Evolutionary conservation across 805 yeast genomes (phyloP).

Genomic region (Yarrowia sp.): DNA sequence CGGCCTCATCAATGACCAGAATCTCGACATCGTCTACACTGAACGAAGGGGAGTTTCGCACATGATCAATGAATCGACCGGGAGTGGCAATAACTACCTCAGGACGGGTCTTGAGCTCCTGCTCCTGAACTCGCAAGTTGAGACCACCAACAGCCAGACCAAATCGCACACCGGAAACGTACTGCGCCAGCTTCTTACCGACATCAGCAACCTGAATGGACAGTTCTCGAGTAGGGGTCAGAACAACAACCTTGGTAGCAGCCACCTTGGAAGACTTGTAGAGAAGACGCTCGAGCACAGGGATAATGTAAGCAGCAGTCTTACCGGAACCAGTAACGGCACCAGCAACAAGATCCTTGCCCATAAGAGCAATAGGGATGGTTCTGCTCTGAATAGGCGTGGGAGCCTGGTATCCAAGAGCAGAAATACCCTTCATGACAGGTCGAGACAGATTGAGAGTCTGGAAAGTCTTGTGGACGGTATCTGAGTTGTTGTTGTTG

Average conservation of each 20-base stretch:
- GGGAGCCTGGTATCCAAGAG: conserved; percentile 81
- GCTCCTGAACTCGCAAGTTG: conserved; percentile 92
- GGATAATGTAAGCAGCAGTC: conserved; percentile 97
- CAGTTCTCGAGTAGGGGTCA: conserved; percentile 96
- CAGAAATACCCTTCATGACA: conserved; percentile 73
- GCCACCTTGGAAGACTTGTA: conserved; percentile 85
- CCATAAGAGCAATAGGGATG: conserved; percentile 87
- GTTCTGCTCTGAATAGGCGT: conserved; percentile 93
- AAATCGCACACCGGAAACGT: conserved; percentile 70
- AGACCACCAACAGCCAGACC: conserved; percentile 98
- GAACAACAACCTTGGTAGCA: conserved; percentile 83
- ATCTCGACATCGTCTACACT: conserved; percentile 89
- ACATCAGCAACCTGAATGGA: conserved; percentile 96
- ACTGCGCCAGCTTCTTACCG: conserved; percentile 78
- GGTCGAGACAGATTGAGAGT: conserved; percentile 85
- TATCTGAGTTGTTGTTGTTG: conserved; percentile 51
- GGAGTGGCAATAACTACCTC: conserved; percentile 98
- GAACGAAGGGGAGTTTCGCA: conserved; percentile 91
- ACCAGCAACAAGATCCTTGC: conserved; percentile 97
- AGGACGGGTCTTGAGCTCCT: conserved; percentile 85
- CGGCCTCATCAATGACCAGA: conserved; percentile 94
- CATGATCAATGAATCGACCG: conserved; percentile 96
- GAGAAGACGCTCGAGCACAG: conserved; percentile 86
- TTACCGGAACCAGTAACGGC: conserved; percentile 99
- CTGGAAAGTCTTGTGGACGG: conserved; percentile 64